Evolutionary conservation across 257 asterid genomes (phyloP).

Genomic region (Solanum etuberosum): DNA sequence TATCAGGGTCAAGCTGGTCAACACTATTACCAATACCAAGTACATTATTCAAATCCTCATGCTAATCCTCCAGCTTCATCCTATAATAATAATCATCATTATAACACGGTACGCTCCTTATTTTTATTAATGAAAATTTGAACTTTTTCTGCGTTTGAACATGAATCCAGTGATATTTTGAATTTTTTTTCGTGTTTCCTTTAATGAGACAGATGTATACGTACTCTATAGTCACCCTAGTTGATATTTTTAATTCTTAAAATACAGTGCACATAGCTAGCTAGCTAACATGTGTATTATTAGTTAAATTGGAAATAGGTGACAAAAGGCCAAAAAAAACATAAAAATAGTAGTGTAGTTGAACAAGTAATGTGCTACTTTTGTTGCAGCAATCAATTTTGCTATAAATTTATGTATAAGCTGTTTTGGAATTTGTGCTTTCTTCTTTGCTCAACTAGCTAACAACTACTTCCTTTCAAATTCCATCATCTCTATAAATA

Average conservation of each 20-base stretch:
- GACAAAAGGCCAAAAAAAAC: neutral
- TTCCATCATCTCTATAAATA: neutral
- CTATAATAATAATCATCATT: slow-evolving; percentile 3
- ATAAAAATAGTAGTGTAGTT: slow-evolving; percentile 14
- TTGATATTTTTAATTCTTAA: neutral
- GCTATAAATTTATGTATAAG: neutral
- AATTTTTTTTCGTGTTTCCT: slow-evolving; percentile 48
- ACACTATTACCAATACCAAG: slow-evolving; percentile 15
- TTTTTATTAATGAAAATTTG: neutral
- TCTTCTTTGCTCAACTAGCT: neutral
- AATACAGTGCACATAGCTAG: slow-evolving; percentile 7
- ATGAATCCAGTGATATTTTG: neutral
- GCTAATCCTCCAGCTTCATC: neutral
- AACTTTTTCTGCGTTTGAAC: neutral
- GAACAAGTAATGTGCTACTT: slow-evolving; percentile 20
- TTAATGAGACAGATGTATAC: slow-evolving; percentile 28
- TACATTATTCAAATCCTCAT: slow-evolving; percentile 9
- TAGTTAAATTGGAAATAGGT: slow-evolving; percentile 2
- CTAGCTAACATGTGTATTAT: slow-evolving; percentile 22
- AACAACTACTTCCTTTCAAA: neutral
- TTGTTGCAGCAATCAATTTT: slow-evolving; percentile 13
- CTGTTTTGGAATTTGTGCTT: neutral
- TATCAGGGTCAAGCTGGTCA: slow-evolving; percentile 12
- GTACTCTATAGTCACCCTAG: neutral
- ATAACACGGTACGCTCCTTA: slow-evolving; percentile 49